Conservation (phyloP, 2,329 filamentous ascomycete genomes). For the Plenodomus biglobosus region DNA sequence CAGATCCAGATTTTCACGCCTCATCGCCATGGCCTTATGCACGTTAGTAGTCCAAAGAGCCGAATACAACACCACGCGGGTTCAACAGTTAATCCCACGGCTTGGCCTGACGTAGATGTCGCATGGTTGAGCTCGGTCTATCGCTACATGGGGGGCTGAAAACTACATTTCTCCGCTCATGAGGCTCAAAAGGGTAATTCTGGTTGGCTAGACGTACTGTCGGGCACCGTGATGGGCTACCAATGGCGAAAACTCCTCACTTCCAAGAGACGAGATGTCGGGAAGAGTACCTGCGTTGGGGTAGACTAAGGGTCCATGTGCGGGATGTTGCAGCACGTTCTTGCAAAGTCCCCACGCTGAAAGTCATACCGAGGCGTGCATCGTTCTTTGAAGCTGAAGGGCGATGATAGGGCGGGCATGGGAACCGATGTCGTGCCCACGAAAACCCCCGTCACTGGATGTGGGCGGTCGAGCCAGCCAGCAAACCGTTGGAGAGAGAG, state of each 20-base stretch:
- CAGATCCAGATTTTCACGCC: slow-evolving; percentile 16
- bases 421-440: not conserved
- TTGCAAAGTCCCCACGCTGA: slow-evolving; percentile 6
- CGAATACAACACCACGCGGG: slow-evolving; percentile 13
- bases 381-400: not conserved
- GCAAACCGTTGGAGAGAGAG: too few species aligned
- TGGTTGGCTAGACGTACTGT: not conserved
- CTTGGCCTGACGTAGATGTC: slow-evolving; percentile 21
- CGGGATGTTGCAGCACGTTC: slow-evolving; percentile 1
- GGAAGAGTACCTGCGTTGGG: slow-evolving; percentile 17
- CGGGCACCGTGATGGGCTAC: slow-evolving; percentile 37
- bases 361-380: slow-evolving; percentile 10
- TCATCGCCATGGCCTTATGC: slow-evolving; percentile 10
- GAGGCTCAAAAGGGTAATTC: not conserved
- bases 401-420: not conserved
- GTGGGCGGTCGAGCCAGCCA: not conserved
- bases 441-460: not conserved
- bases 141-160: slow-evolving; percentile 9
- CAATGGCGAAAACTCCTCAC: slow-evolving; percentile 22
- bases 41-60: slow-evolving; percentile 9
- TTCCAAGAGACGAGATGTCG: slow-evolving; percentile 13
- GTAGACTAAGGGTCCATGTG: slow-evolving; percentile 5
- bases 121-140: slow-evolving; percentile 19
- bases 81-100: slow-evolving; percentile 4
- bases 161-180: slow-evolving; percentile 9